A percentile compares a stretch with the other conserved stretches of the same genome.
phyloP scores from a whole-genome alignment of 1,284 basidiomycete genomes.

The Austroboletus sp. region DNA sequence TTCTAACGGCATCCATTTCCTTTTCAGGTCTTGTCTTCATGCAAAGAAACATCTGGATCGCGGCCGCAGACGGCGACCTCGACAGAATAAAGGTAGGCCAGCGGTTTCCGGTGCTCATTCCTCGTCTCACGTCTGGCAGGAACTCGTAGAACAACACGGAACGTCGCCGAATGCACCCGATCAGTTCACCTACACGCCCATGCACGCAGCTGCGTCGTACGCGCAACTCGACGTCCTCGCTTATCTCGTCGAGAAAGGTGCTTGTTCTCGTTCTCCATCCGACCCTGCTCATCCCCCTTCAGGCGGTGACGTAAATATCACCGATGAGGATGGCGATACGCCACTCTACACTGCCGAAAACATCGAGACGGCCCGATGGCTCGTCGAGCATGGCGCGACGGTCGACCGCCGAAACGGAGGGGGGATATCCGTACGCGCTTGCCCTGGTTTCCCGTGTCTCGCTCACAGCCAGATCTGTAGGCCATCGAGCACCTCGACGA shows the following conservation, averaged over 20 bases:
- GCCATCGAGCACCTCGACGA: slow-evolving; percentile 69
- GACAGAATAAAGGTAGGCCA: slow-evolving; percentile 43
- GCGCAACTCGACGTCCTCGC: slow-evolving; percentile 70
- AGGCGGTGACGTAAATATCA: slow-evolving; percentile 84
- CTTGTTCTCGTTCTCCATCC: slow-evolving; percentile 8
- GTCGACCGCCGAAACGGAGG: slow-evolving; percentile 59
- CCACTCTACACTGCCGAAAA: slow-evolving; percentile 87
- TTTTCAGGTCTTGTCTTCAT: slow-evolving; percentile 12
- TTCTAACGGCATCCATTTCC: slow-evolving; percentile 16
- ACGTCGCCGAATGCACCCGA: slow-evolving; percentile 69
- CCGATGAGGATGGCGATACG: slow-evolving; percentile 84
- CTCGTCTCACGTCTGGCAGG: slow-evolving; percentile 32
- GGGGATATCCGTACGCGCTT: slow-evolving; percentile 62
- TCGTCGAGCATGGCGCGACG: slow-evolving; percentile 76
- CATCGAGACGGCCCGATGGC: slow-evolving; percentile 68
- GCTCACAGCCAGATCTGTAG: slow-evolving; percentile 35
- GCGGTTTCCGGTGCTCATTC: slow-evolving; percentile 11
- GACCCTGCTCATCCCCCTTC: slow-evolving; percentile 9
- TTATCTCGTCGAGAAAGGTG: slow-evolving; percentile 71
- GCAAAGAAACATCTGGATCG: slow-evolving; percentile 82
- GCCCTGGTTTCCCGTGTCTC: not conserved
- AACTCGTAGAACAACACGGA: slow-evolving; percentile 53
- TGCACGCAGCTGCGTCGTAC: slow-evolving; percentile 95
- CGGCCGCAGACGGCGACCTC: slow-evolving; percentile 80
- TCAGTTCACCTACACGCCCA: slow-evolving; percentile 78